Base-by-base conservation (phyloP, 352 stramenopile genomes). In the Globisporangium spiculum region DNA sequence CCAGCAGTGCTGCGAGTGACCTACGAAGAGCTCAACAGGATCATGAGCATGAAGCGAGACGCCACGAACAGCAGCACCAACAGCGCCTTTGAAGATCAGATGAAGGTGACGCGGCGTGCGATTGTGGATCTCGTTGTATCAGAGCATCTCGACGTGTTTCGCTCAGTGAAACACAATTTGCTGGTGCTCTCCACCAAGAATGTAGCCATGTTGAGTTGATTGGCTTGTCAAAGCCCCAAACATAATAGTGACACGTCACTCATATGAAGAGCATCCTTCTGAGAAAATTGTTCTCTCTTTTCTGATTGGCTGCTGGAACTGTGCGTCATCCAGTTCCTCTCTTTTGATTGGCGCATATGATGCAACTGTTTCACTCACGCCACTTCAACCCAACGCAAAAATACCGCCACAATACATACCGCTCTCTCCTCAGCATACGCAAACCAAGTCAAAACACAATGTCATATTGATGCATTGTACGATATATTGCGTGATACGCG, bases 121-220 rank as follows among this genome's bases (percentile, higher is more conserved):
- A 62, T 79, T 18, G 46, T 78, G 0, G 57, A 74, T 10, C 38
- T 60, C 30, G 22, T 84, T 1, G 54, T 81, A 16, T 34, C 8
- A 14, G 44, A 71, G 32, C 73, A 81, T 44, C 58, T 84, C 32
- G 72, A 81, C 26, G 67, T 79, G 20, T 83, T 83, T 50, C 66
- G 76, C 0, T 83, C 76, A 0, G 63, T 48, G 2, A 60, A 67
- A 48, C 74, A 78, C 50, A 58, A 66, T 14, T 38, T 83, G 54
- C 56, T 84, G n/a, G 72, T 79, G 53, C 44, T 81, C 3, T 63
- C 60, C 1, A n/a, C 34, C 48, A 6, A 60, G 32, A 38, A 50
- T 67, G 62, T 60, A 67, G 62, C 62, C 52, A 67, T 67, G 16
- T 44, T 32, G 12, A 20, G 0, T 20, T 54, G 38, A 38, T 26